Evolutionary conservation across 2,329 filamentous ascomycete species (phyloP).

Genomic region (Fusarium bulbicola): DNA sequence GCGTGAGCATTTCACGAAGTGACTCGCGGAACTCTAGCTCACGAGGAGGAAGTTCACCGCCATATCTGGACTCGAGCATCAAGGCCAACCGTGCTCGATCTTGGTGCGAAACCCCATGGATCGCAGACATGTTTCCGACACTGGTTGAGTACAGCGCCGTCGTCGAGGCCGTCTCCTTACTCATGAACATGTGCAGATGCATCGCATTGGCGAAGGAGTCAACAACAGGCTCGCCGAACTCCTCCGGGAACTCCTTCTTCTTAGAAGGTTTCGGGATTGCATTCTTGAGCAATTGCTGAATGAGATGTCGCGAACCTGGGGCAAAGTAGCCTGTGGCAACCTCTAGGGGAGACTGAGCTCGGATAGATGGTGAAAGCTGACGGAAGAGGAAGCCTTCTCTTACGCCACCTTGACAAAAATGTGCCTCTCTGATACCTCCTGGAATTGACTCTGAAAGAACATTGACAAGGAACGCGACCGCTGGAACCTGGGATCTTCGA

Average conservation of each 20-base stretch:
- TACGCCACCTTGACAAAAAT: constrained; percentile 77
- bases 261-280: constrained; percentile 53
- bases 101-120: constrained; percentile 69
- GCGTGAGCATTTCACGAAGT: constrained; percentile 62
- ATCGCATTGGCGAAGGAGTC: constrained; percentile 68
- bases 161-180: constrained; percentile 64
- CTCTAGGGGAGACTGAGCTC: constrained; percentile 65
- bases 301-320: constrained; percentile 54
- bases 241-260: constrained; percentile 46
- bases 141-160: constrained; percentile 71
- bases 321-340: constrained; percentile 66
- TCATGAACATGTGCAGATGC: constrained; percentile 60
- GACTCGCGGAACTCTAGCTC: constrained; percentile 64
- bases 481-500: constrained; percentile 71
- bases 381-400: constrained; percentile 73
- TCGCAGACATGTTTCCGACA: constrained; percentile 67
- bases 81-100: constrained; percentile 69
- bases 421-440: constrained; percentile 64
- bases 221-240: constrained; percentile 58
- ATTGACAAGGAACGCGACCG: constrained; percentile 73
- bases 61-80: constrained; percentile 71
- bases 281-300: constrained; percentile 58
- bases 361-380: constrained; percentile 56
- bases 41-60: constrained; percentile 66
- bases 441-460: constrained; percentile 69